Evolutionary conservation across 2,329 filamentous ascomycete species (phyloP), one percentile per base, ranked within the genome.

Genomic region (Botrytis aclada): DNA sequence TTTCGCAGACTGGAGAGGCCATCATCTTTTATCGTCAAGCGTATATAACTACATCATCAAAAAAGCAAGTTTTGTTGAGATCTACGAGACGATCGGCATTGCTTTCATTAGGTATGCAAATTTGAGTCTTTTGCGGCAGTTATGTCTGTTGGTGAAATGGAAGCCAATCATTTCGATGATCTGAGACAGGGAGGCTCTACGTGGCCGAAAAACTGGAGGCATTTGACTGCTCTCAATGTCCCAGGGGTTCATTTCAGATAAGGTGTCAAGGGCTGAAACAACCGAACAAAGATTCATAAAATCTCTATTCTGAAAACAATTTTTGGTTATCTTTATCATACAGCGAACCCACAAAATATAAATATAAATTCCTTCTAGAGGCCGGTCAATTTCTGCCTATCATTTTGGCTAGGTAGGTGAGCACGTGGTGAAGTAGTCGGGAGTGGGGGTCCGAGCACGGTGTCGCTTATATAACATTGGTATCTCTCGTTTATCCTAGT

Each of bases 1-100:
- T 1, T 22, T 14, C n/a, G 39, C 18, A 51, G 32, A 37, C 29
- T 56, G 25, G 32, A 16, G n/a, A 56, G 9, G 39, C 8, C 8
- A 29, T 16, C 51, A 6, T 32, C 34, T 41, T 41, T 56, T 56
- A 54, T 69, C 39, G 8, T 56, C 51, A 56, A 25, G 51, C 41
- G 32, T 29, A 41, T 12, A n/a, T 64, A 39, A 4, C 43, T 20
- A 37, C 32, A 69, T 41, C 47, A 58, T 69, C 10, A n/a, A 41
- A 32, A 69, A 41, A 58, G 51, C 47, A 69, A 32, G 65, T 69
- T 69, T 58, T 56, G 47, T 56, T 69, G 47, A 18, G 65, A 56
- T 54, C 32, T 47, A 67, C 25, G 45, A 22, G 45, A 22, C 10
- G 45, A 69, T 69, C 47, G 10, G 18, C 65, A 69, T 69, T 41